Base-by-base conservation (phyloP, 1,284 basidiomycete genomes). In the Cystobasidium sp. region DNA sequence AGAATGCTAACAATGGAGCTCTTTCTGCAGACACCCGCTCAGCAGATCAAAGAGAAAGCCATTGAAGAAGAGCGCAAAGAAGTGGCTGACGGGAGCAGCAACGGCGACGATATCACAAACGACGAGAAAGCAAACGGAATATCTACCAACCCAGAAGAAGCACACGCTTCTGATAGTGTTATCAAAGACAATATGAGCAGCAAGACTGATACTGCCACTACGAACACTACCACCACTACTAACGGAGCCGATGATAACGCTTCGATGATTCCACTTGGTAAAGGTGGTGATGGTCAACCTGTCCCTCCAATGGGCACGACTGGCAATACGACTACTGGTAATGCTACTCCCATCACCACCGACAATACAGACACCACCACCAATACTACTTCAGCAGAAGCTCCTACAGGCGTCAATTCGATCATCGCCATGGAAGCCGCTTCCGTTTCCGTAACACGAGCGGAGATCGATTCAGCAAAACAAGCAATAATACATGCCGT, bases 191-290 rank as follows among this genome's bases (percentile, higher is more conserved):
- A 52, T 5, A 51, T 41, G 37, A 56, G 37, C 22, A 44, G 41
- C 49, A 22, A 61, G 39, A 22, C 43, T 18, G 43, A 22, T 8
- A 52, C 58, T 20, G 12, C 61, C 47, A 64, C 59, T 43, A 41
- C 39, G 5, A 66, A 31, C 24, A 37, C 20, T 39, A 59, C 59
- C 22, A 41, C 39, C 9, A 66, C 49, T n/a, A 37, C 20, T 39
- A 59, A 66, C 52, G 70, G 63, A 9, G 70, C 70, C 49, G 70
- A 73, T 44, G 70, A 73, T 47, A 66, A 73, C 53, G 70, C 70
- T 41, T 73, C 70, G 10, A 73, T 73, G 70, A 51, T 73, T 18
- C 70, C 70, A 2, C 63, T 73, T 41, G 70, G 70, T 31, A 66
- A 65, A 47, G 70, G 70, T 31, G 39, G 18, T 20, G 70, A 63